phyloP scores from a whole-genome alignment of 169 alveolate species.

The Plasmodium relictum region DNA sequence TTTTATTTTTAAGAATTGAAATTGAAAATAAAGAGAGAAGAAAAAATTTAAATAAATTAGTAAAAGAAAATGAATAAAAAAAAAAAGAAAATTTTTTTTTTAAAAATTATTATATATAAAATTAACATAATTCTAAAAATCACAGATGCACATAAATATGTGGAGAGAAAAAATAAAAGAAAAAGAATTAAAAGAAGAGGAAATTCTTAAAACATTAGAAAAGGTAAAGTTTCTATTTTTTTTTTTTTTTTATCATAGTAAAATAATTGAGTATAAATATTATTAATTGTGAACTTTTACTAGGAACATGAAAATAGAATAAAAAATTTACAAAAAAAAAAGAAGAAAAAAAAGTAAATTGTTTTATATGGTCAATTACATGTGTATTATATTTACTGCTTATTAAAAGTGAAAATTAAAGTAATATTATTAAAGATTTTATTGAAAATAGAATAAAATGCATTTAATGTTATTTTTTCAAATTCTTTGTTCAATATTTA shows the following conservation, averaged over 20 bases:
- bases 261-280: not conserved
- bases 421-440: not conserved
- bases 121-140: conserved; percentile 14
- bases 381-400: not conserved
- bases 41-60: conserved; percentile 61
- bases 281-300: not conserved
- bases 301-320: conserved; percentile 74
- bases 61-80: conserved; percentile 16
- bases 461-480: not conserved
- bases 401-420: conserved; percentile 12
- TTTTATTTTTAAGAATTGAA: conserved; percentile 43
- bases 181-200: conserved; percentile 53
- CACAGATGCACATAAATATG: conserved; percentile 49
- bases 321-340: conserved; percentile 20
- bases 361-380: not conserved
- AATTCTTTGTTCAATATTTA: not conserved
- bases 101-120: not conserved
- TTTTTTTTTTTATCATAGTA: not conserved
- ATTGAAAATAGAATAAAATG: conserved; percentile 1
- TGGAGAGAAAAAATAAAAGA: conserved; percentile 71
- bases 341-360: conserved; percentile 38
- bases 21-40: conserved; percentile 72
- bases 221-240: conserved; percentile 22
- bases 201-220: conserved; percentile 63
- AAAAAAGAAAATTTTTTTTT: too few species aligned